A percentile compares a stretch with the other conserved stretches of the same genome.
Conservation (phyloP, 1,284 basidiomycete species). For the Apiotrichum gamsii region DNA sequence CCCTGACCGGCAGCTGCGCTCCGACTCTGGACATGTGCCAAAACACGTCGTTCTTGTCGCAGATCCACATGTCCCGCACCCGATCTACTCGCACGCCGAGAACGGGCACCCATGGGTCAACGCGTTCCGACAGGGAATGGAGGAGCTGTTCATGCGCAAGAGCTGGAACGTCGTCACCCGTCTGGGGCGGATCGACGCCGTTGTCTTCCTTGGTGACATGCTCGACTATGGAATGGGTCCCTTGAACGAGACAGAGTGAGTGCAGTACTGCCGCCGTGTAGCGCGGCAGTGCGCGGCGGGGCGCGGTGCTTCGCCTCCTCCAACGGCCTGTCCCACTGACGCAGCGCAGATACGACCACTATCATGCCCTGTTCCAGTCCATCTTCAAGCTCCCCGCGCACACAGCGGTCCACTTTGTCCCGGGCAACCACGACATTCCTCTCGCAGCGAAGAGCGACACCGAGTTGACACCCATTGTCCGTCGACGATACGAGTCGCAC, state of each 20-base stretch:
- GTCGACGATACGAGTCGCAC: slow-evolving; percentile 58
- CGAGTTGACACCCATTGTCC: slow-evolving; percentile 56
- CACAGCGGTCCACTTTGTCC: slow-evolving; percentile 58
- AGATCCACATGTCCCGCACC: slow-evolving; percentile 68
- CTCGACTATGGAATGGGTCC: slow-evolving; percentile 61
- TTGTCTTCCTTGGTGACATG: slow-evolving; percentile 78
- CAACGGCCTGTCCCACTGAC: slow-evolving; percentile 8
- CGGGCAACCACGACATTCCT: slow-evolving; percentile 80
- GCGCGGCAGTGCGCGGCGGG: background rate
- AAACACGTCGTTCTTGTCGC: slow-evolving; percentile 66
- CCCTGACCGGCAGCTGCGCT: slow-evolving; percentile 37
- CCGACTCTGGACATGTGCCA: slow-evolving; percentile 27
- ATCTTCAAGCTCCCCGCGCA: slow-evolving; percentile 54
- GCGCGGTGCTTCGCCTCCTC: background rate
- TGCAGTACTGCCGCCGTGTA: slow-evolving; percentile 20
- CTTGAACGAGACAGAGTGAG: slow-evolving; percentile 61
- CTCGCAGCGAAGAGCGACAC: slow-evolving; percentile 51
- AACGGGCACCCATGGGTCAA: slow-evolving; percentile 37
- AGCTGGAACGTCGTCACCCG: slow-evolving; percentile 62
- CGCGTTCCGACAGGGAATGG: slow-evolving; percentile 53
- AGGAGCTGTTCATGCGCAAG: slow-evolving; percentile 66
- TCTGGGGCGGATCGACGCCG: slow-evolving; percentile 59
- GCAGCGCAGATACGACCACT: slow-evolving; percentile 55
- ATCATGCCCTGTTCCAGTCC: slow-evolving; percentile 57
- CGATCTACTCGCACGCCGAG: slow-evolving; percentile 49